Conservation (phyloP, 2,329 filamentous ascomycete species). For the Phaeosphaeriaceae sp. region DNA sequence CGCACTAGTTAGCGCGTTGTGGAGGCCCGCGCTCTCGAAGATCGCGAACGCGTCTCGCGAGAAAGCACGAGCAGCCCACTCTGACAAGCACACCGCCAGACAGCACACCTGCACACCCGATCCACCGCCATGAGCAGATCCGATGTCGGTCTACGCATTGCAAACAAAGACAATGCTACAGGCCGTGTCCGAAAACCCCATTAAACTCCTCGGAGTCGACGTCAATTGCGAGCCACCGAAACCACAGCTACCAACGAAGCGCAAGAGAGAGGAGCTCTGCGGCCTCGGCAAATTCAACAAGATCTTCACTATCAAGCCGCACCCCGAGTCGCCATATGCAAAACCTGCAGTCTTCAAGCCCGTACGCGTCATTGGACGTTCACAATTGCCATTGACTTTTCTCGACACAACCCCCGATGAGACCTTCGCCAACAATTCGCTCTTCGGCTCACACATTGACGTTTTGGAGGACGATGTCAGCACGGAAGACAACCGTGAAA, state of each 20-base stretch:
- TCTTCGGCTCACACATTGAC: slow-evolving; percentile 45
- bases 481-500: slow-evolving; percentile 6
- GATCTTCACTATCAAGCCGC: slow-evolving; percentile 42
- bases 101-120: neutral
- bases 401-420: slow-evolving; percentile 41
- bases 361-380: slow-evolving; percentile 43
- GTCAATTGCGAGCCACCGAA: slow-evolving; percentile 35
- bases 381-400: slow-evolving; percentile 47
- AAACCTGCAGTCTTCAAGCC: slow-evolving; percentile 42
- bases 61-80: slow-evolving; percentile 14
- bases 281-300: slow-evolving; percentile 35
- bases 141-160: slow-evolving; percentile 37
- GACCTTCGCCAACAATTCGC: slow-evolving; percentile 31
- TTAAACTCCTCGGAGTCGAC: slow-evolving; percentile 30
- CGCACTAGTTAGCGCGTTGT: slow-evolving; percentile 24
- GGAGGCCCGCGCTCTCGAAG: neutral
- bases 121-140: slow-evolving; percentile 33
- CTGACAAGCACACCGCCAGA: slow-evolving; percentile 5
- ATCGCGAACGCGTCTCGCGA: slow-evolving; percentile 21
- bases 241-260: slow-evolving; percentile 35
- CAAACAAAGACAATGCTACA: slow-evolving; percentile 42
- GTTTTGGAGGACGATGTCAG: slow-evolving; percentile 33
- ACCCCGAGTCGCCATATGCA: slow-evolving; percentile 35
- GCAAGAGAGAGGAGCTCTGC: slow-evolving; percentile 39
- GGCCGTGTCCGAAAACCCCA: slow-evolving; percentile 21